Base-by-base conservation (phyloP, 2,329 filamentous ascomycete genomes). In the Sporothrix pallida region DNA sequence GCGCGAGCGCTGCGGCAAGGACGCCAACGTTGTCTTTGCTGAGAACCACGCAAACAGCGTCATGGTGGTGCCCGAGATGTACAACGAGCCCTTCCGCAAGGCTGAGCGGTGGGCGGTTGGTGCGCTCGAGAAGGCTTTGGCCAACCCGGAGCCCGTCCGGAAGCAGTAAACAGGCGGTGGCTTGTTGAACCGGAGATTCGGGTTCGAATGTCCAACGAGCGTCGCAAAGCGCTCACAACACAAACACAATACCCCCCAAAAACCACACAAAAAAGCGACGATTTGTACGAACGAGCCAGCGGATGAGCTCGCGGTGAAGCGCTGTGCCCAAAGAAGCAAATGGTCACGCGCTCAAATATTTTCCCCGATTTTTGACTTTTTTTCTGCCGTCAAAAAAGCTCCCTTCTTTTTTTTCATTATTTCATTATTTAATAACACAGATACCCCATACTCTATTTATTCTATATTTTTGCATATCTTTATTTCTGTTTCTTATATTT, bases 21-120 rank as follows among this genome's bases (percentile, higher is more conserved):
- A 89, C 48, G 89, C 88, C 2, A 86, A 89, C 74, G 84, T 95
- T 70, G 89, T 90, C 2, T 97, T 97, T 80, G 92, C 92, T 7
- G 84, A 86, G 71, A 89, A 92, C 76, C 94, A 97, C 84, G 93
- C 93, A 62, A 94, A 95, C 86, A 89, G 90, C 76, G 82, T 83
- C 74, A 87, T 88, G 80, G 80, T 93, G 2, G 81, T 94, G 70
- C 90, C 90, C 15, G 83, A 83, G 74, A 81, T 89, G 42, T 93
- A 92, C 78, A 91, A 92, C 79, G 83, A 84, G 1, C 81, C 82
- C 0, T 90, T 94, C 79, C 84, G 89, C 74, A 85, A 83, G 80
- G 83, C 85, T 69, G 91, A 93, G 81, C 82, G 83, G 70, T 84
- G 84, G 78, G 91, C 91, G 0, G 85, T 86, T 13, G 85, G 81